A percentile compares a stretch with the other conserved stretches of the same genome.
phyloP scores from a whole-genome alignment of 352 stramenopile genomes.

The Phytophthora quininea region DNA sequence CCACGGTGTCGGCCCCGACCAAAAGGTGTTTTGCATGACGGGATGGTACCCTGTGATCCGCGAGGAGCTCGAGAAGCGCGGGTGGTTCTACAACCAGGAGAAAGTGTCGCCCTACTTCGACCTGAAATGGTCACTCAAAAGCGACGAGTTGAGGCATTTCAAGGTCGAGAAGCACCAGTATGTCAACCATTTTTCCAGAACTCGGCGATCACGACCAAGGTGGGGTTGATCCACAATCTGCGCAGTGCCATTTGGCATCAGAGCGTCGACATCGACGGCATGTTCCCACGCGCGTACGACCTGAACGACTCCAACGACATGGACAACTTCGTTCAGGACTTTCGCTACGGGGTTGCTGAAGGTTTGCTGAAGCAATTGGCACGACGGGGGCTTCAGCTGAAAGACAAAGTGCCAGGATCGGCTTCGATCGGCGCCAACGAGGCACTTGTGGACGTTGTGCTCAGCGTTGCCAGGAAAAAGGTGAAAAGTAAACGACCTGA shows the following conservation, averaged over 20 bases:
- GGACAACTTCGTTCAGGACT: slow-evolving; percentile 91
- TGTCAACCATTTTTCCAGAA: slow-evolving; percentile 94
- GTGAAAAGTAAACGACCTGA: slow-evolving; percentile 51
- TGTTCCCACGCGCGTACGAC: slow-evolving; percentile 92
- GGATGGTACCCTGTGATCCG: slow-evolving; percentile 93
- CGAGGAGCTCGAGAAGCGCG: slow-evolving; percentile 85
- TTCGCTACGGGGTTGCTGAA: slow-evolving; percentile 84
- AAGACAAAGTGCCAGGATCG: slow-evolving; percentile 17
- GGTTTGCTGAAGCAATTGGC: slow-evolving; percentile 81
- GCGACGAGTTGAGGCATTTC: slow-evolving; percentile 76
- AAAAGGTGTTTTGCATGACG: slow-evolving; percentile 92
- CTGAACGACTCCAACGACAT: slow-evolving; percentile 85
- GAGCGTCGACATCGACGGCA: slow-evolving; percentile 73
- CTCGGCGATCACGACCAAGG: slow-evolving; percentile 92
- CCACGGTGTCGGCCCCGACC: slow-evolving; percentile 69
- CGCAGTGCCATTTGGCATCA: slow-evolving; percentile 82
- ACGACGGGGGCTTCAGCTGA: slow-evolving; percentile 22
- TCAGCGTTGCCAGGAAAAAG: slow-evolving; percentile 61
- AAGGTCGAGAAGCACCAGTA: slow-evolving; percentile 88
- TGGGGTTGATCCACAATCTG: slow-evolving; percentile 88
- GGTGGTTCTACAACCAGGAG: slow-evolving; percentile 91
- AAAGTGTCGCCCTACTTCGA: slow-evolving; percentile 88
- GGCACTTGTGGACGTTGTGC: slow-evolving; percentile 62
- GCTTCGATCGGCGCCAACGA: slow-evolving; percentile 46
- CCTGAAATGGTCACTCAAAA: slow-evolving; percentile 93